Percentiles rank a stretch among this genome's conserved stretches.
These are phyloP conservation scores for Venturiaceae sp. DNA, from an alignment of 2,329 filamentous ascomycete genomes.

Conservation along the genomic window DNA sequence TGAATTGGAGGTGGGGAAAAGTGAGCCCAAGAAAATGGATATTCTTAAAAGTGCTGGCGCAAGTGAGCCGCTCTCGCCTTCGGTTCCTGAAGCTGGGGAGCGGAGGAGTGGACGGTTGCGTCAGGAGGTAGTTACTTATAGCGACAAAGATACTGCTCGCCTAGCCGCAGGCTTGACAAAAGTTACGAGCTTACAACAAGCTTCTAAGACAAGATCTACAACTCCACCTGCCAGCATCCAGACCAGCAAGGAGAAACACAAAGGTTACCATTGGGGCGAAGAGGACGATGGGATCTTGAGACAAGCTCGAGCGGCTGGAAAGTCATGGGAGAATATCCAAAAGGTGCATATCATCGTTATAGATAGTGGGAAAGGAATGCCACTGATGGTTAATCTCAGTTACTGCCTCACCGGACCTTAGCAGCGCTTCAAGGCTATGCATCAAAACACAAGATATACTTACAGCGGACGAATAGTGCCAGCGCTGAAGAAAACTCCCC, in stretches of 20 bases:
- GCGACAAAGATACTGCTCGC: neutral
- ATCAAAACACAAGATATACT: neutral
- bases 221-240: no score
- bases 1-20: neutral
- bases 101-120: neutral
- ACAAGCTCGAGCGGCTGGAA: neutral
- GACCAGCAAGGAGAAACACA: no score
- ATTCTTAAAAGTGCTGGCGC: neutral
- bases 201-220: no score
- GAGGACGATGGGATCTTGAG: neutral
- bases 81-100: neutral
- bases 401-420: neutral
- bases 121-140: neutral
- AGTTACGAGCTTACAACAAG: no score
- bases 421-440: neutral
- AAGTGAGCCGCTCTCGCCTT: neutral
- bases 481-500: no score
- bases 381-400: neutral
- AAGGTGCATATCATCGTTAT: neutral
- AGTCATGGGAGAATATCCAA: neutral
- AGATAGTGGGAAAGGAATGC: no score
- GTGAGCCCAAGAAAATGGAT: neutral
- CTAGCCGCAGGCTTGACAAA: neutral
- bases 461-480: no score
- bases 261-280: neutral